These are phyloP conservation scores for Dictyostelium purpureum DNA, from an alignment of 78 protist species.

Conservation along the genomic window DNA sequence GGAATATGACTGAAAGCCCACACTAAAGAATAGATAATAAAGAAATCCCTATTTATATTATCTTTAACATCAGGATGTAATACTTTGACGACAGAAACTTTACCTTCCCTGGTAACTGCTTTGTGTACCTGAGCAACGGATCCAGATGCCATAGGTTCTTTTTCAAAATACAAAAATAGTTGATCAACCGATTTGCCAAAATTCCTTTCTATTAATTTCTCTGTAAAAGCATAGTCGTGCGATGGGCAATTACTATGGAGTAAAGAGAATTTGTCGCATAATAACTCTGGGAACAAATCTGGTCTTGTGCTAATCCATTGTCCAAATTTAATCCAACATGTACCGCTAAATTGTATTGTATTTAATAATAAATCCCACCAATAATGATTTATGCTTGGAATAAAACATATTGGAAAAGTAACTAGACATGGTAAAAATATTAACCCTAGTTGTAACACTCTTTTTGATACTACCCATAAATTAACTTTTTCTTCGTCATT, in stretches of 20 bases:
- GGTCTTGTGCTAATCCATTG: slow-evolving; percentile 85
- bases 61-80: slow-evolving; percentile 57
- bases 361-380: slow-evolving; percentile 56
- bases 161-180: slow-evolving; percentile 48
- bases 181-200: neutral
- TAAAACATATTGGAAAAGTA: slow-evolving; percentile 13
- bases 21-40: slow-evolving; percentile 32
- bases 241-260: slow-evolving; percentile 74
- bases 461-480: neutral
- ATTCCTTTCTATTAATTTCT: neutral
- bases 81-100: slow-evolving; percentile 74
- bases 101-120: slow-evolving; percentile 45
- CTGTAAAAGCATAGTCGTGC: slow-evolving; percentile 40
- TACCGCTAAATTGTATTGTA: slow-evolving; percentile 53
- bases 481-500: neutral
- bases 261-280: slow-evolving; percentile 31
- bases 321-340: slow-evolving; percentile 83
- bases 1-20: slow-evolving; percentile 66
- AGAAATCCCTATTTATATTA: slow-evolving; percentile 37
- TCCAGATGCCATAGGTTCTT: slow-evolving; percentile 80
- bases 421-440: slow-evolving; percentile 14
- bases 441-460: slow-evolving; percentile 12
- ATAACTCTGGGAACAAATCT: slow-evolving; percentile 60
- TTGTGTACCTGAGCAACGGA: slow-evolving; percentile 83
- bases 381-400: slow-evolving; percentile 8